Conservation (phyloP, 2,329 filamentous ascomycete genomes). For the Didymella arachidicola region DNA sequence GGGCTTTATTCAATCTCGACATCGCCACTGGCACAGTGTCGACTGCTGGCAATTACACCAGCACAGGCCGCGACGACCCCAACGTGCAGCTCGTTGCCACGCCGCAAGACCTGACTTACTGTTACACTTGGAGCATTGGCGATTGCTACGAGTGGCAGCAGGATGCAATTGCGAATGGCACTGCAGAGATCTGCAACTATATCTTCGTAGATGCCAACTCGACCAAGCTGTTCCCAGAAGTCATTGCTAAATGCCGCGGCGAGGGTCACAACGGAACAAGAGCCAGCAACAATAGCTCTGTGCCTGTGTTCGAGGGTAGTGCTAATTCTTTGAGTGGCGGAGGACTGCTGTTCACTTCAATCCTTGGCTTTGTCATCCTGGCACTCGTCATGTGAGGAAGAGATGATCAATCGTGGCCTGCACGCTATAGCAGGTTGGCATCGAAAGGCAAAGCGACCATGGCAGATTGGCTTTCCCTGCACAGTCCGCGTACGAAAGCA, state of each 20-base stretch:
- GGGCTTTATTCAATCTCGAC: conserved; percentile 55
- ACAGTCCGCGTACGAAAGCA: too few relatives aligned
- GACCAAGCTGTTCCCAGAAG: conserved; percentile 29
- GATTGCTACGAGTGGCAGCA: conserved; percentile 27
- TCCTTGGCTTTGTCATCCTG: background rate
- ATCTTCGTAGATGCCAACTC: conserved; percentile 32
- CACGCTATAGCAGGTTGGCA: background rate
- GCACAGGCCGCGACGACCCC: conserved; percentile 21
- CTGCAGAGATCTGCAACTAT: conserved; percentile 28
- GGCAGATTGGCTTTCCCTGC: too few relatives aligned
- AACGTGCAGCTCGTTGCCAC: conserved; percentile 24
- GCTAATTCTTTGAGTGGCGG: background rate
- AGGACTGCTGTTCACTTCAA: background rate
- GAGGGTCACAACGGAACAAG: conserved; percentile 8
- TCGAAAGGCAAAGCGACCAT: background rate
- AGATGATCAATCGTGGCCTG: background rate
- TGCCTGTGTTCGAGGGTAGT: conserved; percentile 20
- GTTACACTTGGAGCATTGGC: conserved; percentile 28
- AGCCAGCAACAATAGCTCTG: conserved; percentile 1
- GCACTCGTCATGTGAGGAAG: background rate
- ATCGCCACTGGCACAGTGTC: conserved; percentile 54
- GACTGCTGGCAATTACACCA: conserved; percentile 21
- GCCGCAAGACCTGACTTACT: conserved; percentile 23
- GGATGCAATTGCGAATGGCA: conserved; percentile 23
- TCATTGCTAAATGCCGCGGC: conserved; percentile 26